Conservation (phyloP, 441 rosid species). For the Oxalis stricta region DNA sequence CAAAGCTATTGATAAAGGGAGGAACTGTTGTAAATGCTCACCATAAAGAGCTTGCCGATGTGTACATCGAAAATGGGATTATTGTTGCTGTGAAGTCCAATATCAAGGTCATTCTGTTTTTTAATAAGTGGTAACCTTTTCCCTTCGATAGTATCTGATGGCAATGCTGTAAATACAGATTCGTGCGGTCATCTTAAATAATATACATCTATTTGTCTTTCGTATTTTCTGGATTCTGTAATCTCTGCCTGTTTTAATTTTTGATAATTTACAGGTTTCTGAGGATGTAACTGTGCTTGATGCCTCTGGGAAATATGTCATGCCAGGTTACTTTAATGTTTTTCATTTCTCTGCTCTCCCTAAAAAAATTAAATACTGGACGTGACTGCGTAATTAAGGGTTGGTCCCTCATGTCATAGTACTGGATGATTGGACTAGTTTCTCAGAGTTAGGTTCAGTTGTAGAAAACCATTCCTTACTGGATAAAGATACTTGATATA, state of each 20-base stretch:
- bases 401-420: not conserved
- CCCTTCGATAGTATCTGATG: not conserved
- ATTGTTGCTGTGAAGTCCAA: constrained; percentile 60
- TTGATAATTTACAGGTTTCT: constrained; percentile 39
- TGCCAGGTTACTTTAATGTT: constrained; percentile 54
- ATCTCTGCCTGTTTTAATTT: no score
- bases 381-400: no score
- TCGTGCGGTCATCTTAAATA: no score
- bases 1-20: constrained; percentile 75
- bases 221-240: no score
- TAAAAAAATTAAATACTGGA: no score
- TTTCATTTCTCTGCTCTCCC: no score
- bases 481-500: no score
- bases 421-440: not conserved
- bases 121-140: not conserved
- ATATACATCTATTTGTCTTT: no score
- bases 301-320: constrained; percentile 86
- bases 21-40: constrained; percentile 90
- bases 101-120: constrained; percentile 33
- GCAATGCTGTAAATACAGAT: not conserved
- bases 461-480: no score
- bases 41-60: constrained; percentile 71
- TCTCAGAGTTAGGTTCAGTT: no score
- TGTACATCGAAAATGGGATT: constrained; percentile 71
- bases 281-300: constrained; percentile 75